Evolutionary conservation across 1,139 yeast genomes (phyloP).

Genomic region (Pichia sp.): DNA sequence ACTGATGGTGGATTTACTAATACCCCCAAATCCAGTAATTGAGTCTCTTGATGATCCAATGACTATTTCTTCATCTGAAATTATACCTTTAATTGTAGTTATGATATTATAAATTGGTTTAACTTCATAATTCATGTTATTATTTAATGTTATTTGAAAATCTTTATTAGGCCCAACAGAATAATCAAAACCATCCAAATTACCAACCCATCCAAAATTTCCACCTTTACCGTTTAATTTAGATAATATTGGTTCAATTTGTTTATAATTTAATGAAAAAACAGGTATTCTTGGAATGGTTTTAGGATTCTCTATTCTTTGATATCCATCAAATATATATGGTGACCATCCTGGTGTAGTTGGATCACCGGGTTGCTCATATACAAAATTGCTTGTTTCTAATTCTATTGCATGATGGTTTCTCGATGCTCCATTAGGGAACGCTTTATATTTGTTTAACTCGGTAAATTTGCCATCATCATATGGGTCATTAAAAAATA

Average conservation of each 20-base stretch:
- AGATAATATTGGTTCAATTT: conserved; percentile 34
- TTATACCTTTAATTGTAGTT: conserved; percentile 43
- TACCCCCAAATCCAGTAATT: conserved; percentile 39
- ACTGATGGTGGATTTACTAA: conserved; percentile 39
- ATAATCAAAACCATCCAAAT: conserved; percentile 32
- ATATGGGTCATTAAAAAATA: conserved; percentile 35
- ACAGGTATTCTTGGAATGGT: conserved; percentile 43
- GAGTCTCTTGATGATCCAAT: conserved; percentile 45
- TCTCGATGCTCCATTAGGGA: conserved; percentile 44
- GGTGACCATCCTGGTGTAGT: conserved; percentile 55
- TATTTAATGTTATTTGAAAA: conserved; percentile 14
- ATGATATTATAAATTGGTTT: conserved; percentile 38
- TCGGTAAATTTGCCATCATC: conserved; percentile 40
- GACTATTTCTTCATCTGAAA: conserved; percentile 40
- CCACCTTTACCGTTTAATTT: conserved; percentile 30
- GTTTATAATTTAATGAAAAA: conserved; percentile 35
- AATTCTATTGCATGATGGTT: conserved; percentile 42
- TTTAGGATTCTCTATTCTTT: conserved; percentile 33
- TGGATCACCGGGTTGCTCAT: conserved; percentile 66
- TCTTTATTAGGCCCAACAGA: conserved; percentile 34
- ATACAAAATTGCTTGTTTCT: conserved; percentile 52
- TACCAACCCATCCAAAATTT: conserved; percentile 31
- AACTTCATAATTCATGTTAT: conserved; percentile 32
- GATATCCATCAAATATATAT: conserved; percentile 27
- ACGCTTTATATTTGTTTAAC: conserved; percentile 34